A percentile compares a stretch with the other conserved stretches of the same genome.
Evolutionary conservation across 805 yeast genomes (phyloP).

Genomic region (Peterozyma xylosa): DNA sequence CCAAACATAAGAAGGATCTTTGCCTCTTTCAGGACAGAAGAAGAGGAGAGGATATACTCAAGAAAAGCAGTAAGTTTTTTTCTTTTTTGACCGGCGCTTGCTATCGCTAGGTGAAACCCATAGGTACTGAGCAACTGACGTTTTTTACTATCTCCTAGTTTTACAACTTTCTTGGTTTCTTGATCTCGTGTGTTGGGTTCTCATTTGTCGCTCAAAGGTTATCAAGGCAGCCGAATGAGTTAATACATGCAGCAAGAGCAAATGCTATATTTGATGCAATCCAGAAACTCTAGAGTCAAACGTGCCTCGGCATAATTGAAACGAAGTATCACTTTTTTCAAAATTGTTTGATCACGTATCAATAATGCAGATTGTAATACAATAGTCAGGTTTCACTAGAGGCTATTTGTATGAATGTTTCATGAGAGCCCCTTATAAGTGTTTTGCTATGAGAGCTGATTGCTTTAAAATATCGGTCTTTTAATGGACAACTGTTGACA

Average conservation of each 20-base stretch:
- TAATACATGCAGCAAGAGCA: slow-evolving; percentile 6
- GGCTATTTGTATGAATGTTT: no score
- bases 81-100: neutral
- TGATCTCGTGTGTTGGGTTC: slow-evolving; percentile 75
- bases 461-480: no score
- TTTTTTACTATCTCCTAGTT: slow-evolving; percentile 25
- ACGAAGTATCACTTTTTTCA: no score
- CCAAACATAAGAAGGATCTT: slow-evolving; percentile 75
- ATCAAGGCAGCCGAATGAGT: slow-evolving; percentile 11
- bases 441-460: no score
- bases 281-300: neutral
- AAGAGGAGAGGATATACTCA: slow-evolving; percentile 72
- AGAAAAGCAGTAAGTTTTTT: slow-evolving; percentile 51
- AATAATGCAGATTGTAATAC: no score
- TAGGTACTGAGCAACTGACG: neutral
- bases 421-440: no score
- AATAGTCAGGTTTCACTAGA: no score
- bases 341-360: no score
- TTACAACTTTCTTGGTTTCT: slow-evolving; percentile 69
- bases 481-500: no score
- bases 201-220: slow-evolving; percentile 67
- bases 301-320: no score
- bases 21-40: slow-evolving; percentile 78
- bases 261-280: slow-evolving; percentile 4
- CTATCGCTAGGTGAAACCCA: neutral